Evolutionary conservation across 495 filamentous ascomycete genomes (phyloP).

Genomic region (Xylaria intraflava): DNA sequence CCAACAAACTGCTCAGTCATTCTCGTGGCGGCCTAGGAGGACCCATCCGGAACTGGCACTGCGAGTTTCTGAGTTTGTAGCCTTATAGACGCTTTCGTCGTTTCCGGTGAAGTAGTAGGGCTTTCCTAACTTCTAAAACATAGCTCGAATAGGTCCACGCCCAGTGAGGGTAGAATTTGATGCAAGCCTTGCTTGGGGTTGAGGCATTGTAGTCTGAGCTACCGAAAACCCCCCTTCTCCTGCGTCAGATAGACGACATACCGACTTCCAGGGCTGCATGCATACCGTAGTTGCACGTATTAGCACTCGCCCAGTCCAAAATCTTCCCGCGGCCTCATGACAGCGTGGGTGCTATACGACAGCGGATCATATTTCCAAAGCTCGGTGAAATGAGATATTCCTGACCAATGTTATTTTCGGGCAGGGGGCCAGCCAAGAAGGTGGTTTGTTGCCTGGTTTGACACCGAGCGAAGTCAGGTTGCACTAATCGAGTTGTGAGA

Average conservation of each 20-base stretch:
- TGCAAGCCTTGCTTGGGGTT: not conserved
- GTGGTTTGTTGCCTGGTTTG: conserved; percentile 1
- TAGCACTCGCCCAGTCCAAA: not conserved
- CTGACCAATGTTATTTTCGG: not conserved
- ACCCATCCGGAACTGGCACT: not conserved
- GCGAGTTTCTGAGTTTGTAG: not conserved
- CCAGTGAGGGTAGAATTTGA: not conserved
- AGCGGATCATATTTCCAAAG: not conserved
- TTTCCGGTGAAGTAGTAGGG: conserved; percentile 4
- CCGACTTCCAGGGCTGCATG: not conserved
- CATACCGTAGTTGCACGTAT: not conserved
- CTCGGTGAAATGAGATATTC: not conserved
- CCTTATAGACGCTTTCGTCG: not conserved
- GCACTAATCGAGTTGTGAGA: not conserved
- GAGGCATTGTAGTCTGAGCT: not conserved
- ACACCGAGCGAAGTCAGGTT: not conserved
- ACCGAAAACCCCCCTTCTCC: not conserved
- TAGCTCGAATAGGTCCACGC: not conserved
- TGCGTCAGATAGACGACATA: not conserved
- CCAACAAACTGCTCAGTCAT: not conserved
- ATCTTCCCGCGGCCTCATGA: not conserved
- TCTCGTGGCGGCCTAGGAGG: not conserved
- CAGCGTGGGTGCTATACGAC: not conserved
- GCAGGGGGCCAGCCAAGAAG: not conserved
- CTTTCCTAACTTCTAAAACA: not conserved